Conservation (phyloP, 192 early-diverging fungal genomes). For the Irineochytrium annulatum region DNA sequence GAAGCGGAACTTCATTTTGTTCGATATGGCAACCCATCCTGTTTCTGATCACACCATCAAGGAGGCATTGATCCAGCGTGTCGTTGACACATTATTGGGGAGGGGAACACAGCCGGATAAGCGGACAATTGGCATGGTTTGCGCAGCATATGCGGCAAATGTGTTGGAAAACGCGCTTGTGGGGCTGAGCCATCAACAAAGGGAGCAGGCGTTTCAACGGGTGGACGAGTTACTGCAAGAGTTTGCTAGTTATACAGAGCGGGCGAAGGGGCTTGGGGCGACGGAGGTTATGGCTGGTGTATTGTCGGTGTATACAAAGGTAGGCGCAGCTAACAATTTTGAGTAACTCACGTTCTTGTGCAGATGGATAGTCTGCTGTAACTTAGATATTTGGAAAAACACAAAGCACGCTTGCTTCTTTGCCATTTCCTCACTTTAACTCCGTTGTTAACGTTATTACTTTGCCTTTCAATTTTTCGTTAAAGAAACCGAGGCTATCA, state of each 20-base stretch:
- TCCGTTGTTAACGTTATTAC: background rate
- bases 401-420: background rate
- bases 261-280: slow-evolving; percentile 39
- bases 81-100: slow-evolving; percentile 73
- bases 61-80: slow-evolving; percentile 79
- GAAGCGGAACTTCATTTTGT: slow-evolving; percentile 91
- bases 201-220: slow-evolving; percentile 81
- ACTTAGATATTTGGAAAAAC: background rate
- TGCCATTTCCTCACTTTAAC: background rate
- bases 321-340: slow-evolving; percentile 26
- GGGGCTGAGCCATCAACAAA: slow-evolving; percentile 74
- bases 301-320: slow-evolving; percentile 81
- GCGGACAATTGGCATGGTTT: slow-evolving; percentile 83
- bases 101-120: slow-evolving; percentile 58
- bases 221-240: slow-evolving; percentile 90
- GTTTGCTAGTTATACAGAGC: slow-evolving; percentile 63
- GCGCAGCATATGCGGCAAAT: slow-evolving; percentile 93
- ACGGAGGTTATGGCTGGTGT: slow-evolving; percentile 69
- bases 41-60: slow-evolving; percentile 83
- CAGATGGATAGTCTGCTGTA: slow-evolving; percentile 4
- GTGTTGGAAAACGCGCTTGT: slow-evolving; percentile 94
- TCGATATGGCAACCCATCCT: slow-evolving; percentile 98
- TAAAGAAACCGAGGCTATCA: background rate
- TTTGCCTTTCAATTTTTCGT: background rate
- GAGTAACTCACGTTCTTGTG: background rate